phyloP scores from a whole-genome alignment of 2,329 filamentous ascomycete species.

The Fusarium sp. region DNA sequence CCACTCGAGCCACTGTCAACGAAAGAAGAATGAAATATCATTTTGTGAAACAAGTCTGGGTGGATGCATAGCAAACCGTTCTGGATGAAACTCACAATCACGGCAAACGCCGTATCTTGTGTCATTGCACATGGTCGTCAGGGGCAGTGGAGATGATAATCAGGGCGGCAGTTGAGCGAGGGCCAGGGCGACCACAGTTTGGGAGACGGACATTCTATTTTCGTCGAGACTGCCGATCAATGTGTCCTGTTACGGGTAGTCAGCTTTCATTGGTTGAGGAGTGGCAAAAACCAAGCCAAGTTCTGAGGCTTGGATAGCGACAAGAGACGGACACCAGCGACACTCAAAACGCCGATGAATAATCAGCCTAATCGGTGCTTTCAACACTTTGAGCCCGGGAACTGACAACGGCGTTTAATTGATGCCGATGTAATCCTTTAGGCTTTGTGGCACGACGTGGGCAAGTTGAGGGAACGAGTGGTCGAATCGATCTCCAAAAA shows the following conservation, averaged over 20 bases:
- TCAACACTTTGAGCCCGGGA: neutral
- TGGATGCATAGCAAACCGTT: constrained; percentile 23
- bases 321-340: neutral
- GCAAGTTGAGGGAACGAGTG: constrained; percentile 9
- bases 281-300: constrained; percentile 29
- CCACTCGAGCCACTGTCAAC: neutral
- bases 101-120: constrained; percentile 12
- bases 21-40: neutral
- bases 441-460: neutral
- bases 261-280: constrained; percentile 6
- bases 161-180: constrained; percentile 34
- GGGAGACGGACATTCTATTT: constrained; percentile 32
- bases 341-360: constrained; percentile 9
- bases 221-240: constrained; percentile 28
- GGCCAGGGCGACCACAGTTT: neutral
- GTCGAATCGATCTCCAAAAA: constrained; percentile 2
- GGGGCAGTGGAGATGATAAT: constrained; percentile 40
- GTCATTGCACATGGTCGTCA: constrained; percentile 37
- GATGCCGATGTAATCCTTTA: constrained; percentile 4
- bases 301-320: constrained; percentile 20
- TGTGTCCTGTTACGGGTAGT: neutral
- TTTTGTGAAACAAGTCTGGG: constrained; percentile 31
- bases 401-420: constrained; percentile 26
- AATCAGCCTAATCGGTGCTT: constrained; percentile 11
- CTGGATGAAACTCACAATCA: constrained; percentile 6